phyloP scores from a whole-genome alignment of 108 stramenopile species.

The Fragilariopsis cylindrus region DNA sequence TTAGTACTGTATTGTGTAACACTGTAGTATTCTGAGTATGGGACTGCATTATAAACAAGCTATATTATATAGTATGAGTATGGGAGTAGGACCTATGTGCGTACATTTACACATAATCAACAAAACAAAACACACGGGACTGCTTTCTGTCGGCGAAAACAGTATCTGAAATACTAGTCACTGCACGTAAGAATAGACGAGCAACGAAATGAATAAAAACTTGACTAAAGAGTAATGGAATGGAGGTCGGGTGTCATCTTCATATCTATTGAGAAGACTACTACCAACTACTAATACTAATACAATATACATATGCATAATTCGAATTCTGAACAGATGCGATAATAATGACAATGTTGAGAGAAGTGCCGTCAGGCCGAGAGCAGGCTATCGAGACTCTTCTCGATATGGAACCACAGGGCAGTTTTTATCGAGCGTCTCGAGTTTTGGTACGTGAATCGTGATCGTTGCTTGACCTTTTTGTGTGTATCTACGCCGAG shows the following conservation, averaged over 20 bases:
- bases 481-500: not conserved
- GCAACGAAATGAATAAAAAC: no score
- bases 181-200: no score
- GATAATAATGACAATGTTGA: conserved; percentile 17
- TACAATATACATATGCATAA: not conserved
- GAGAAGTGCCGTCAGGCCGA: conserved; percentile 48
- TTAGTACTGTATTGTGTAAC: no score
- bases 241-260: not conserved
- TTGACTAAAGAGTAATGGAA: no score
- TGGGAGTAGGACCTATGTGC: no score
- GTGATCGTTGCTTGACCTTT: not conserved
- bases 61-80: no score
- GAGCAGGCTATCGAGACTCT: conserved; percentile 80
- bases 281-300: not conserved
- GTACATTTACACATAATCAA: no score
- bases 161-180: no score
- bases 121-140: no score
- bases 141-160: no score
- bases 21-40: no score
- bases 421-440: conserved; percentile 66
- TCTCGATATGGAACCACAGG: conserved; percentile 75
- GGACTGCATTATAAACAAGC: no score
- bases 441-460: conserved; percentile 66
- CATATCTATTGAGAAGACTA: not conserved
- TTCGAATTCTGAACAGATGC: not conserved